phyloP scores from a whole-genome alignment of 163 green algal species.

The Chloroidium sp. region DNA sequence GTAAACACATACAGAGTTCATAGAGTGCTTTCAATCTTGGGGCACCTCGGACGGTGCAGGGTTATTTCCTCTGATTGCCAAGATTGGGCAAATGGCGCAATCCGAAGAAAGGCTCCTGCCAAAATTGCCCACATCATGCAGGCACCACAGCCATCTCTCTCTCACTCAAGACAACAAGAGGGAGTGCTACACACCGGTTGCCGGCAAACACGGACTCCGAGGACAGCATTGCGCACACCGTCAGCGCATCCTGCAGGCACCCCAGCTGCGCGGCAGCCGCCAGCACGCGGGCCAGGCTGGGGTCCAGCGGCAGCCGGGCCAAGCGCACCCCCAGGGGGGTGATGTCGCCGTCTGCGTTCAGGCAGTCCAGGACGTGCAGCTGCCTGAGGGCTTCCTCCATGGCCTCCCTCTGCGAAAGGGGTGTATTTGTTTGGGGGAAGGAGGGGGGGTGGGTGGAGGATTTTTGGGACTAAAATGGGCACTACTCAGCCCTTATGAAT shows the following conservation, averaged over 20 bases:
- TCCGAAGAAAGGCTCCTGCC: neutral
- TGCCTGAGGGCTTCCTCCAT: conserved; percentile 78
- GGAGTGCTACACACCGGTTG: conserved; percentile 8
- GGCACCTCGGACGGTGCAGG: too few species aligned
- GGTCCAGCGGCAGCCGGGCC: conserved; percentile 76
- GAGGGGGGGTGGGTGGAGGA: too few species aligned
- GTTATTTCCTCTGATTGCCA: conserved; percentile 47
- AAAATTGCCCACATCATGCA: neutral
- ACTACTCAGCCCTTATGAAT: too few species aligned
- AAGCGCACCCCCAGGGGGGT: conserved; percentile 61
- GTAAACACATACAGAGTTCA: too few species aligned
- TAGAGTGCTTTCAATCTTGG: too few species aligned
- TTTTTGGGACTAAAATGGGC: too few species aligned
- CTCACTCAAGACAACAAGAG: too few species aligned
- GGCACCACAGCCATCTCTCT: too few species aligned
- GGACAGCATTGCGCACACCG: conserved; percentile 76
- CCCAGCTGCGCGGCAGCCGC: conserved; percentile 59
- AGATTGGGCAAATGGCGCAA: conserved; percentile 37
- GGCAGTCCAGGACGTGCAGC: conserved; percentile 75
- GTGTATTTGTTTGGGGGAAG: too few species aligned
- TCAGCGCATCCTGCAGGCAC: conserved; percentile 64
- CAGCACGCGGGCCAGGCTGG: conserved; percentile 64
- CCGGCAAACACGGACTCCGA: conserved; percentile 62
- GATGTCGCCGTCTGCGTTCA: conserved; percentile 55
- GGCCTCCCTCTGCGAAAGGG: conserved; percentile 12